Evolutionary conservation across 1,284 basidiomycete species (phyloP), one percentile per base, ranked within the genome.

Genomic region (Blastosporella zonata): DNA sequence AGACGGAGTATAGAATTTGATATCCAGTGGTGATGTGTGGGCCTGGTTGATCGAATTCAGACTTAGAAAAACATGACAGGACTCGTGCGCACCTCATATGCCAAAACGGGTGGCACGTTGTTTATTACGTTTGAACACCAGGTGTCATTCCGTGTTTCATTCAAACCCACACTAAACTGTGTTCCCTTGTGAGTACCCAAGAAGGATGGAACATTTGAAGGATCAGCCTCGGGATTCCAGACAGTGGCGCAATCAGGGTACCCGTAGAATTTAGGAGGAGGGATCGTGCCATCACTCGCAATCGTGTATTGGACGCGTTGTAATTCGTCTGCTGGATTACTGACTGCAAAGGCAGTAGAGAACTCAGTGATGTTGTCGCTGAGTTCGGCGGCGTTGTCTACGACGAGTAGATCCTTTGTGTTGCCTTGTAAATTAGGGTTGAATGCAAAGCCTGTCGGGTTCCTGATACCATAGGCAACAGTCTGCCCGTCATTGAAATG

Each of bases 291-390:
- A 8, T 35, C 34, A 15, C 25, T 27, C 13, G 44, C 3, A 17
- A 47, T 33, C 5, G 52, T 27, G 9, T 49, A 31, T 8, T 61
- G 54, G 2, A 53, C 61, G 35, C 62, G 49, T 33, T 71, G 60
- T 12, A 72, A 50, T 47, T 73, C 70, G 49, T 73, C 70, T 0
- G 71, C 68, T 0, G 71, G 71, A 47, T 73, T 73, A 52, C 72
- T 70, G 45, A 71, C 71, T 2, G 64, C 66, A 44, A 72, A 71
- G 1, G 56, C 49, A 6, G 60, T 20, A 0, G 67, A 67, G 27
- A 72, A 49, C 4, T 65, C 62, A 1, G 66, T 64, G 7, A 65
- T 60, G 46, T 64, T 37, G 18, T 5, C 64, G 54, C 69, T 67
- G 38, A 72, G 71, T 21, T 66, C 68, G 6, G 72, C 66, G 8